A percentile compares a stretch with the other conserved stretches of the same genome.
phyloP scores from a whole-genome alignment of 352 stramenopile genomes.

The Pythium brachiatum region DNA sequence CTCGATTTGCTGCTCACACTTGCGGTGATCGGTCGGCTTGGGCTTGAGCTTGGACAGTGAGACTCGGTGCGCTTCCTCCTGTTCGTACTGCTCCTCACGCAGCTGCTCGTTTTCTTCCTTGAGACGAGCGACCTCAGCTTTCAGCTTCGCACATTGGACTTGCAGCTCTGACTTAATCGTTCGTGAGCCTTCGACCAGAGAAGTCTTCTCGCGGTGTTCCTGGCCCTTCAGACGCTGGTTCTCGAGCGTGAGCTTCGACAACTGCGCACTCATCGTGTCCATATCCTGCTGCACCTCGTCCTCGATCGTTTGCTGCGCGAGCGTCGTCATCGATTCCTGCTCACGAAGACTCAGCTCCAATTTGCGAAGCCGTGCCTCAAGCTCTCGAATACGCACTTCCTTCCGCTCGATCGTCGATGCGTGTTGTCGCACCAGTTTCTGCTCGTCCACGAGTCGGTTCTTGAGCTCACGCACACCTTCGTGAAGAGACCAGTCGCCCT shows the following conservation, averaged over 20 bases:
- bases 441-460: conserved; percentile 17
- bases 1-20: conserved; percentile 25
- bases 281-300: conserved; percentile 45
- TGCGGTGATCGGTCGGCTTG: conserved; percentile 34
- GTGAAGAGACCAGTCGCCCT: conserved; percentile 21
- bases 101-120: conserved; percentile 30
- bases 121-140: conserved; percentile 30
- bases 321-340: conserved; percentile 7
- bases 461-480: conserved; percentile 23
- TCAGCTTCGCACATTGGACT: conserved; percentile 40
- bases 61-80: conserved; percentile 6
- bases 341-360: conserved; percentile 15
- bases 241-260: conserved; percentile 52
- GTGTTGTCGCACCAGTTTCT: conserved; percentile 20
- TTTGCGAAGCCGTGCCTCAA: conserved; percentile 15
- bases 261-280: conserved; percentile 41
- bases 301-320: conserved; percentile 38
- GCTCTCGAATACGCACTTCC: conserved; percentile 19
- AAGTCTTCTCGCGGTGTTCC: conserved; percentile 19
- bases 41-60: conserved; percentile 41
- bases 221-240: conserved; percentile 43
- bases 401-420: conserved; percentile 20
- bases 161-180: conserved; percentile 28
- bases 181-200: conserved; percentile 15
- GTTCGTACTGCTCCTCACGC: conserved; percentile 25